Evolutionary conservation across 1,284 basidiomycete genomes (phyloP), one percentile per base, ranked within the genome.

Genomic region (Boletus holoroseus): DNA sequence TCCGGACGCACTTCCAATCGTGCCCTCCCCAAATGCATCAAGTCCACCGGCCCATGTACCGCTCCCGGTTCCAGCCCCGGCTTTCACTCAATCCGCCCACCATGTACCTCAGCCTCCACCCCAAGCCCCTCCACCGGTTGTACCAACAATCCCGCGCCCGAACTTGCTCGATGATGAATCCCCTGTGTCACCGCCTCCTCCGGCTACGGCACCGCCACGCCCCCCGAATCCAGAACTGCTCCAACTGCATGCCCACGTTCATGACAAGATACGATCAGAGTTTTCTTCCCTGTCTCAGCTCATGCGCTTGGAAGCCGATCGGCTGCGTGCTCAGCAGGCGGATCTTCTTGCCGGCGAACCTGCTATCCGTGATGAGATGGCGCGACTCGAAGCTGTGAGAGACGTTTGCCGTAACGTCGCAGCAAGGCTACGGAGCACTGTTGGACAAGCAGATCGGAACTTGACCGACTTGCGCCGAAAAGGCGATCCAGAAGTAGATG

Each of bases 361-460:
- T 15, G 94, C 94, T 5, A 90, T 99, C 54, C 78, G 83, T 43
- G 96, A 99, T 71, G 96, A 99, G 73, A 93, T 92, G 83, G 88
- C 85, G 5, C 79, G 96, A n/a, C 75, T 99, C 24, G 85, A 90
- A 68, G 94, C 94, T 20, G 96, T 99, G n/a, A 78, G 85, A 51
- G 90, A 91, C 60, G 94, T 99, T 8, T 99, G 96, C 71, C 76
- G 75, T 53, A 81, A 76, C 40, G 93, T 94, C 13, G 81, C 85
- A 31, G 76, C 75, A 27, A 80, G 89, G 53, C 73, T 92, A 57
- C 75, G 76, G 26, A 74, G 68, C 34, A 78, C 83, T 1, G 82
- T 96, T 1, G 64, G 71, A 2, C 75, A 78, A 46, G 87, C 82
- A 15, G 83, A 91, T 61, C 68, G 75, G 46, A 84, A 85, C 57